These are phyloP conservation scores for Otatea glauca DNA, from an alignment of 176 grass and related monocot species.

Conservation along the genomic window DNA sequence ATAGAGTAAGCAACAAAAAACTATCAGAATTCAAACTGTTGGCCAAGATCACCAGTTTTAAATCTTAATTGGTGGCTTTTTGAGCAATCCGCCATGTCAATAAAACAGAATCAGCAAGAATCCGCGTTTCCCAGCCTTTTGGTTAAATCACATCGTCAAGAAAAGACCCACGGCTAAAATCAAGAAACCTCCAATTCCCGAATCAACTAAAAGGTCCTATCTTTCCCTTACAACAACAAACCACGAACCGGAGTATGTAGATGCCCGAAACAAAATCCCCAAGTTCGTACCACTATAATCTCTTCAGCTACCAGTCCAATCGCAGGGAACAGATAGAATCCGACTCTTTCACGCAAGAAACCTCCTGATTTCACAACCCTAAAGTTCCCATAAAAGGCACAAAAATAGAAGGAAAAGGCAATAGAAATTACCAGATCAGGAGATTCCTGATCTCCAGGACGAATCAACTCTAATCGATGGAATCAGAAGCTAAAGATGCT, in stretches of 20 bases:
- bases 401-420: not conserved
- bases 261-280: not conserved
- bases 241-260: not conserved
- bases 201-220: slow-evolving; percentile 2
- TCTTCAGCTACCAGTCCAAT: not conserved
- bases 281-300: not conserved
- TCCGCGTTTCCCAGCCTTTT: not conserved
- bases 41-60: not conserved
- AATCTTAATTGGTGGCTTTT: not conserved
- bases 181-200: not conserved
- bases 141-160: not conserved
- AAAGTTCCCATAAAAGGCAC: not conserved
- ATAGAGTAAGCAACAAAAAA: not conserved
- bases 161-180: not conserved
- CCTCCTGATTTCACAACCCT: not conserved
- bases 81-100: not conserved
- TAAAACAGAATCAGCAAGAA: slow-evolving; percentile 3
- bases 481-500: not conserved
- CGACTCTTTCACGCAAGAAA: not conserved
- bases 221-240: slow-evolving; percentile 6
- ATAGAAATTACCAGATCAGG: slow-evolving; percentile 28
- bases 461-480: not conserved
- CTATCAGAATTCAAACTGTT: not conserved
- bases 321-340: not conserved
- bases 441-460: not conserved